Evolutionary conservation across 2,329 filamentous ascomycete genomes (phyloP).

Genomic region (Aspergillus sp.): DNA sequence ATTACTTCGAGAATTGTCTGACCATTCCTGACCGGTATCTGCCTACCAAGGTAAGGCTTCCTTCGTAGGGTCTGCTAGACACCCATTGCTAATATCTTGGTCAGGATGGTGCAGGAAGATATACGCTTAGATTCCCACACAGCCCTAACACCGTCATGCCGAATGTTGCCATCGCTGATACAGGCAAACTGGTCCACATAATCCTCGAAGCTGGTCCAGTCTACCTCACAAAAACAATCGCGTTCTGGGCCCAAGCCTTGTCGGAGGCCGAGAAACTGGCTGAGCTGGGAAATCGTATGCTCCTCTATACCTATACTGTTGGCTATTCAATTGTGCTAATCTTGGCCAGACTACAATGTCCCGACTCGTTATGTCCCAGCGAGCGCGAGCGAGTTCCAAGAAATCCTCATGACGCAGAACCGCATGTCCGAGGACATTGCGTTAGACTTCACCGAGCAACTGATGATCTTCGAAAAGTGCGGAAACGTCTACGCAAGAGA

Average conservation of each 20-base stretch:
- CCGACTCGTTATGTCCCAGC: background rate
- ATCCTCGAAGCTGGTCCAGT: background rate
- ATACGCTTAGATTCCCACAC: background rate
- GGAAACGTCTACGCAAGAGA: conserved; percentile 12
- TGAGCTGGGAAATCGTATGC: background rate
- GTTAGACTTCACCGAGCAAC: conserved; percentile 14
- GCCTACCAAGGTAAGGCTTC: background rate
- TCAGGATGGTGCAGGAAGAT: background rate
- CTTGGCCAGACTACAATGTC: background rate
- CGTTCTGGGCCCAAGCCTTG: conserved; percentile 10
- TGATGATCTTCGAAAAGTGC: conserved; percentile 15
- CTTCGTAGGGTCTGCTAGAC: background rate
- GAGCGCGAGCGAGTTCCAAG: conserved; percentile 6
- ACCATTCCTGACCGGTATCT: conserved; percentile 9
- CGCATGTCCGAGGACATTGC: conserved; percentile 10
- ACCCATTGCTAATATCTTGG: no score
- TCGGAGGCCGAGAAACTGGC: conserved; percentile 14
- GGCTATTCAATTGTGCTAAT: background rate
- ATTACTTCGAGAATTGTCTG: conserved; percentile 15
- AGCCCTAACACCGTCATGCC: background rate
- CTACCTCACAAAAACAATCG: conserved; percentile 10
- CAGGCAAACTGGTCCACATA: background rate
- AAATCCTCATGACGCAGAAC: conserved; percentile 8
- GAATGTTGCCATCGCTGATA: background rate
- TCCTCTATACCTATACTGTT: background rate